phyloP scores from a whole-genome alignment of 2,329 filamentous ascomycete species.

The Beauveria asiatica region DNA sequence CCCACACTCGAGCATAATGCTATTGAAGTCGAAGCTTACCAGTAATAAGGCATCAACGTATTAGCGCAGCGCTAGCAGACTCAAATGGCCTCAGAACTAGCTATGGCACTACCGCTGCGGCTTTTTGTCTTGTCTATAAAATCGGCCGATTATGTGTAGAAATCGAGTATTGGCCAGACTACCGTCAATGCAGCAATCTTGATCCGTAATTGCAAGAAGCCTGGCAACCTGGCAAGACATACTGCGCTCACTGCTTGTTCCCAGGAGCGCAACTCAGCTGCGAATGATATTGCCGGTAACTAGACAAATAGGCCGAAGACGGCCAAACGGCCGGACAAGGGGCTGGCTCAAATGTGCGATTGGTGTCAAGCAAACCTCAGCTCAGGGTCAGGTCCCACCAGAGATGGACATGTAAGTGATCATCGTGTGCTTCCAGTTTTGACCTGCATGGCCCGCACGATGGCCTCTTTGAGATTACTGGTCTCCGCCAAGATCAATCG shows the following conservation, averaged over 20 bases:
- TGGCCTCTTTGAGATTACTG: constrained; percentile 4
- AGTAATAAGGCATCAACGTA: neutral
- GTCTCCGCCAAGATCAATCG: neutral
- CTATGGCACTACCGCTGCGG: neutral
- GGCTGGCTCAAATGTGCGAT: neutral
- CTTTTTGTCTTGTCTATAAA: neutral
- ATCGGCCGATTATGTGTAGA: neutral
- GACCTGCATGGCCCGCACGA: constrained; percentile 4
- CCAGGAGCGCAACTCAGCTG: neutral
- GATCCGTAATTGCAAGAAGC: constrained; percentile 4
- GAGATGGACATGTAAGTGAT: constrained; percentile 8
- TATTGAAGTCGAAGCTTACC: neutral
- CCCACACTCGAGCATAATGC: neutral
- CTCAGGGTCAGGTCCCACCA: constrained; percentile 4
- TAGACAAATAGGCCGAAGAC: neutral
- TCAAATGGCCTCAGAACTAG: neutral
- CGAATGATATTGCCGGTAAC: neutral
- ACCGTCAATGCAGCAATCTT: neutral
- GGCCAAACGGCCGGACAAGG: neutral
- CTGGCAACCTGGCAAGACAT: neutral
- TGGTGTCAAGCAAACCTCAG: constrained; percentile 3
- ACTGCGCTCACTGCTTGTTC: neutral
- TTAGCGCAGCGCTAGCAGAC: neutral
- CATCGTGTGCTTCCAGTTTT: constrained; percentile 7
- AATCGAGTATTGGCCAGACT: neutral